Percentiles rank a stretch among this genome's conserved stretches.
These are phyloP conservation scores for Taphrina flavorubra DNA, from an alignment of 1,139 yeast species.

Conservation along the genomic window DNA sequence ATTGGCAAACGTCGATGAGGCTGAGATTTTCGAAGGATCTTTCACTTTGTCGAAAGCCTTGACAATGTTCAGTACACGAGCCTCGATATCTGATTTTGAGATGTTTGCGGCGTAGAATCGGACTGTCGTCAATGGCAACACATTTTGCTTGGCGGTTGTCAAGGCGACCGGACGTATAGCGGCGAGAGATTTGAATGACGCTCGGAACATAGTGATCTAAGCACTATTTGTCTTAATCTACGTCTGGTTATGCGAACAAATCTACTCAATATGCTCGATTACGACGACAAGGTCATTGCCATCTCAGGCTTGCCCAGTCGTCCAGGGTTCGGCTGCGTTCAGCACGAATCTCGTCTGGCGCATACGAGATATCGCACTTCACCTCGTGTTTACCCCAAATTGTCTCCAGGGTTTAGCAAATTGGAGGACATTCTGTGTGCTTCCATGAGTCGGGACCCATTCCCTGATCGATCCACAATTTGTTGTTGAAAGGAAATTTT, in stretches of 20 bases:
- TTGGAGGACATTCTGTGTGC: neutral
- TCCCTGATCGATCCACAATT: no score
- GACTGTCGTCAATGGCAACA: constrained; percentile 12
- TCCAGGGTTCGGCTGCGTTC: no score
- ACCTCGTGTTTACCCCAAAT: neutral
- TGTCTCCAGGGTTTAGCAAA: neutral
- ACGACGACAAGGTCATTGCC: constrained; percentile 5
- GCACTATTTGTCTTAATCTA: no score
- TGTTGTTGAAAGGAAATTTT: no score
- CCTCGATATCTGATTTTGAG: constrained; percentile 59
- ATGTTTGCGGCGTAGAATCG: constrained; percentile 39
- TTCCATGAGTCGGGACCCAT: neutral
- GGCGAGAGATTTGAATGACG: constrained; percentile 9
- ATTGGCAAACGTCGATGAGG: constrained; percentile 66
- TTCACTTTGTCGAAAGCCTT: constrained; percentile 71
- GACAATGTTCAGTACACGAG: constrained; percentile 76
- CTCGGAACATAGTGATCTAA: constrained; percentile 18
- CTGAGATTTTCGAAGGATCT: constrained; percentile 53
- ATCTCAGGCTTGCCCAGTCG: no score
- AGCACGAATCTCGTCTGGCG: neutral
- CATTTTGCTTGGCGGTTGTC: constrained; percentile 2
- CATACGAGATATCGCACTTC: neutral
- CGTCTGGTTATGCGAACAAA: no score
- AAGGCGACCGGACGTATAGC: constrained; percentile 19
- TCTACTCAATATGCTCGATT: neutral